These are phyloP conservation scores for Sporobolomyces phaffii DNA, from an alignment of 768 basidiomycete genomes.

Conservation along the genomic window DNA sequence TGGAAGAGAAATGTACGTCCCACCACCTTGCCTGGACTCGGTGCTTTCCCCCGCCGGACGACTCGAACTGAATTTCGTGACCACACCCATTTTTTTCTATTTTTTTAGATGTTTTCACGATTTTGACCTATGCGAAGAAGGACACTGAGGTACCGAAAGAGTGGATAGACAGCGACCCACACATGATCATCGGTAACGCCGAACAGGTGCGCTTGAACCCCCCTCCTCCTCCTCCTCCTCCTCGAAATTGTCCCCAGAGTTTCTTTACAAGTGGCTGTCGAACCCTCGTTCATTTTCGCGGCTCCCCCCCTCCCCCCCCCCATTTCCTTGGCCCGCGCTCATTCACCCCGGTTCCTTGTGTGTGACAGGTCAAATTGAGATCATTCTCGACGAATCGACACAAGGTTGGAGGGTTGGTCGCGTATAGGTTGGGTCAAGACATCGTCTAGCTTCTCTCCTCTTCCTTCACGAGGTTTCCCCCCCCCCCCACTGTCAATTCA, in stretches of 20 bases:
- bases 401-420: slow-evolving; percentile 94
- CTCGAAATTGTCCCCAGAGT: too few species aligned
- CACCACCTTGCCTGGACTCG: slow-evolving; percentile 36
- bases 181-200: slow-evolving; percentile 51
- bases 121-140: slow-evolving; percentile 87
- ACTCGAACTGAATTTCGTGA: not conserved
- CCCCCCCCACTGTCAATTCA: too few species aligned
- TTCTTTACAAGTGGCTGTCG: too few species aligned
- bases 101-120: slow-evolving; percentile 74
- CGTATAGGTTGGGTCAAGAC: slow-evolving; percentile 53
- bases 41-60: not conserved
- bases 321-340: too few species aligned
- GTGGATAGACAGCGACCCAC: slow-evolving; percentile 74
- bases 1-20: slow-evolving; percentile 64
- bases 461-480: too few species aligned
- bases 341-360: too few species aligned
- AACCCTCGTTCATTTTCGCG: too few species aligned
- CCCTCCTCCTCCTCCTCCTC: slow-evolving; percentile 45
- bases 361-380: slow-evolving; percentile 67
- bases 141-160: slow-evolving; percentile 89
- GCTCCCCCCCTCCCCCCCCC: too few species aligned
- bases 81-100: too few species aligned
- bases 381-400: slow-evolving; percentile 98
- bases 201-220: slow-evolving; percentile 71
- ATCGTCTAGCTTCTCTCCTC: slow-evolving; percentile 1